Evolutionary conservation across 305 asterid species (phyloP), one percentile per base, ranked within the genome.

Genomic region (Lippia alba): DNA sequence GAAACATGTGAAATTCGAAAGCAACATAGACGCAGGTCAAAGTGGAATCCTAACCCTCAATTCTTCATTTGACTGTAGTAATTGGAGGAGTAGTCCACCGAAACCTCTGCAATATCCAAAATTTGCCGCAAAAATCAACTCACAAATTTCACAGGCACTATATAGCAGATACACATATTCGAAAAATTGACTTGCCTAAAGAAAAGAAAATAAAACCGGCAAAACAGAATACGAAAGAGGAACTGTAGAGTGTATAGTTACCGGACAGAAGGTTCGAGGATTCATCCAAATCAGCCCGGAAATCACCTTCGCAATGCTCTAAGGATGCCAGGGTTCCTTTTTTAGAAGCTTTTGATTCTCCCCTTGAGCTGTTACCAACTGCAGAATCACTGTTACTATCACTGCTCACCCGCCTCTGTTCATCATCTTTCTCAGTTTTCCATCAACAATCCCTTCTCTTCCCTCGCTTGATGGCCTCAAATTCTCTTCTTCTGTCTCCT

Each of bases 181-280:
- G 20, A 56, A 7, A 72, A 18, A 67, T 51, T 49, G 30, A 67
- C 48, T 77, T 46, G 18, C 40, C 63, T 24, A 24, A 24, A 63
- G 1, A 64, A 50, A 45, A 41, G 33, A 49, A 44, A 1, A 16
- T 10, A 16, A 74, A 14, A 12, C 33, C 32, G 24, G 39, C 41
- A 58, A 19, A 44, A 60, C 40, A 17, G 8, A 67, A 45, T 8
- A 57, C 19, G 41, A 49, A 49, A 16, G 15, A 49, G 33, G 62
- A 55, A 41, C 44, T 24, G 30, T 24, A 24, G 30, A 24, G 30
- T 8, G 17, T 7, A 8, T 14, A 34, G 44, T 67, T 74, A 87
- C 92, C 92, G 32, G 90, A 83, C 55, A 87, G 83, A 50, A 72
- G 73, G 70, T 68, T 77, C 55, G 87, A 72, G 12, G 86, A 76